Conservation (phyloP, 1,284 basidiomycete species). For the Sparassis latifolia region DNA sequence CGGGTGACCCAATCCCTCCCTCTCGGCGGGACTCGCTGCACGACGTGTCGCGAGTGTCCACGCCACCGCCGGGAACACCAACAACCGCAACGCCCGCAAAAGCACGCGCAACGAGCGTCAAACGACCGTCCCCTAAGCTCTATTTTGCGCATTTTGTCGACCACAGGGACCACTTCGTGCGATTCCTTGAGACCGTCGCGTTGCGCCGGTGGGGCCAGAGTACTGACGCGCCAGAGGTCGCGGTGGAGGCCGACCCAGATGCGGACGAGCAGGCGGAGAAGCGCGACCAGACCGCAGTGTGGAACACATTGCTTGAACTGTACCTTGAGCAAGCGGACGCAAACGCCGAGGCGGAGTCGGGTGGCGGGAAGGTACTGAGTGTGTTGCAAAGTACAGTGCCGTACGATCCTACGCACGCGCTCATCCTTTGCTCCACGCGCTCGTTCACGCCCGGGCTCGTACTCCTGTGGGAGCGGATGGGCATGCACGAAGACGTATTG, state of each 20-base stretch:
- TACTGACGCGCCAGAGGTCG: constrained; percentile 34
- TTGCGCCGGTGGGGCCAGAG: constrained; percentile 75
- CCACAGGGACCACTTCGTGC: constrained; percentile 77
- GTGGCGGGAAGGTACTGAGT: constrained; percentile 60
- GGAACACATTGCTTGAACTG: constrained; percentile 95
- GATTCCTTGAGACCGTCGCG: constrained; percentile 88
- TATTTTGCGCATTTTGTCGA: constrained; percentile 97
- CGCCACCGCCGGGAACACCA: constrained; percentile 24
- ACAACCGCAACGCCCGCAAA: constrained; percentile 15
- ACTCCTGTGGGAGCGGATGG: constrained; percentile 86
- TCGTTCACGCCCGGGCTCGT: constrained; percentile 83
- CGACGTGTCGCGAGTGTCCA: constrained; percentile 24
- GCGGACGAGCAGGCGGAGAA: constrained; percentile 51
- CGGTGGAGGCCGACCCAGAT: constrained; percentile 18
- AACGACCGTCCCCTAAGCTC: constrained; percentile 74
- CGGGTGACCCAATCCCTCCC: constrained; percentile 29
- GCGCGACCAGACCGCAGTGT: constrained; percentile 80
- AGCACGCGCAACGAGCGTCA: constrained; percentile 27
- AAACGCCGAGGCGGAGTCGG: constrained; percentile 18
- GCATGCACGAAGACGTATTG: constrained; percentile 94
- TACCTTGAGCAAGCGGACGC: constrained; percentile 56
- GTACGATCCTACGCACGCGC: constrained; percentile 86
- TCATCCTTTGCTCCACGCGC: constrained; percentile 86
- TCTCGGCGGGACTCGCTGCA: constrained; percentile 30
- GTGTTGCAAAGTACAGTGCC: constrained; percentile 68